These are phyloP conservation scores for Hypseocharis bilobata DNA, from an alignment of 441 rosid genomes.

Conservation along the genomic window DNA sequence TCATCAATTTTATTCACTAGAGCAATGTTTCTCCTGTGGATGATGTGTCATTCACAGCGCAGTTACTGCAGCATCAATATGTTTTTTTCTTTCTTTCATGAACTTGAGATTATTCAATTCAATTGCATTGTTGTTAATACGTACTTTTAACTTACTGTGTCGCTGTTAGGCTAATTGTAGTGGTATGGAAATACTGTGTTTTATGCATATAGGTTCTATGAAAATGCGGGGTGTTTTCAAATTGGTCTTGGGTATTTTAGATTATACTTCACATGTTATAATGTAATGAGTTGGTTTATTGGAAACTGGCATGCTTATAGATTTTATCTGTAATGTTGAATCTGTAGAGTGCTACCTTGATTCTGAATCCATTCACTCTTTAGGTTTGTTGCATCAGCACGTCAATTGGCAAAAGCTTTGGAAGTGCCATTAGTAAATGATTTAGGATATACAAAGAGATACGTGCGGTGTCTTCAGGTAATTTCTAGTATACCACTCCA, in stretches of 20 bases:
- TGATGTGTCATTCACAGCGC: too few relatives aligned
- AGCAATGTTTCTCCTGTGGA: too few relatives aligned
- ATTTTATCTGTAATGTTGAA: not conserved
- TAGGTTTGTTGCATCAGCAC: conserved; percentile 93
- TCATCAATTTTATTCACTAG: not conserved
- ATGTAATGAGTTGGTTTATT: too few relatives aligned
- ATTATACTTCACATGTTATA: not conserved
- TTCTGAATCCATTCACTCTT: conserved; percentile 22
- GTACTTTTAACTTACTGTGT: too few relatives aligned
- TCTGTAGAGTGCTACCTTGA: conserved; percentile 4
- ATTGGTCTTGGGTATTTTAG: not conserved
- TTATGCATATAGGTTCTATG: not conserved
- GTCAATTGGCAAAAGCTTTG: conserved; percentile 92
- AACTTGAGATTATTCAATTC: not conserved
- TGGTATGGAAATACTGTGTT: not conserved
- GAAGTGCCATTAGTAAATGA: conserved; percentile 96
- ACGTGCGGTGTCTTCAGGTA: conserved; percentile 95
- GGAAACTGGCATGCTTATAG: not conserved
- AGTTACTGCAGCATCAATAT: too few relatives aligned
- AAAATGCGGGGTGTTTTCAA: not conserved
- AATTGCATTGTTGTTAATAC: not conserved
- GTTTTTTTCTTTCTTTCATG: too few relatives aligned
- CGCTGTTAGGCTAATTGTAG: too few relatives aligned
- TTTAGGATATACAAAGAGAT: conserved; percentile 96
- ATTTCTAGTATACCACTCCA: conserved; percentile 1